These are phyloP conservation scores for Kwoniella dejecticola DNA, from an alignment of 768 basidiomycete genomes.

Conservation along the genomic window DNA sequence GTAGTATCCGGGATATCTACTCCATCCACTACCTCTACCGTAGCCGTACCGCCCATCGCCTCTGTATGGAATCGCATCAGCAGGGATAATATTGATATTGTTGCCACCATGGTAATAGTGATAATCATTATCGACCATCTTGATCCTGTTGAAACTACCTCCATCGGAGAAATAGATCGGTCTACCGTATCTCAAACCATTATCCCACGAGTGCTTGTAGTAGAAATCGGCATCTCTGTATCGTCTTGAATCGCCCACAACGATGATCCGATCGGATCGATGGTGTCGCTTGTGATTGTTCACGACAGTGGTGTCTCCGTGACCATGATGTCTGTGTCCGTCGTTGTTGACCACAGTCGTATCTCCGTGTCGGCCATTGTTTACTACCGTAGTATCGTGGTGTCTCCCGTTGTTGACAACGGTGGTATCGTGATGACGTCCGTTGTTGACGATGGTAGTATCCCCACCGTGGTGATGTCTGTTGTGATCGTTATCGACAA, in stretches of 20 bases:
- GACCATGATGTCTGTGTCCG: conserved; percentile 3
- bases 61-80: conserved; percentile 6
- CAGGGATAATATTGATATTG: background rate
- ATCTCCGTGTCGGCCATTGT: conserved; percentile 13
- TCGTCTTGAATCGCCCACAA: conserved; percentile 18
- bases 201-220: conserved; percentile 16
- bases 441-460: conserved; percentile 11
- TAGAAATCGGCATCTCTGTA: conserved; percentile 29
- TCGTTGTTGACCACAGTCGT: conserved; percentile 10
- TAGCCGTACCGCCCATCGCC: conserved; percentile 5
- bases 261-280: conserved; percentile 19
- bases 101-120: background rate
- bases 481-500: conserved; percentile 17
- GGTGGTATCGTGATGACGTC: conserved; percentile 13
- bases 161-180: conserved; percentile 29
- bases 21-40: conserved; percentile 2
- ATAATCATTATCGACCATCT: conserved; percentile 12
- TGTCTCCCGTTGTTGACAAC: conserved; percentile 17
- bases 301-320: conserved; percentile 11
- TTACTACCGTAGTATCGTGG: conserved; percentile 9
- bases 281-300: conserved; percentile 24
- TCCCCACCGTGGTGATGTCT: conserved; percentile 6
- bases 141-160: conserved; percentile 18
- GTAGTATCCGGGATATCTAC: background rate
- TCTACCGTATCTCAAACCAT: conserved; percentile 15